phyloP scores from a whole-genome alignment of 139 green algal genomes.

The Tetradesmus obliquus region DNA sequence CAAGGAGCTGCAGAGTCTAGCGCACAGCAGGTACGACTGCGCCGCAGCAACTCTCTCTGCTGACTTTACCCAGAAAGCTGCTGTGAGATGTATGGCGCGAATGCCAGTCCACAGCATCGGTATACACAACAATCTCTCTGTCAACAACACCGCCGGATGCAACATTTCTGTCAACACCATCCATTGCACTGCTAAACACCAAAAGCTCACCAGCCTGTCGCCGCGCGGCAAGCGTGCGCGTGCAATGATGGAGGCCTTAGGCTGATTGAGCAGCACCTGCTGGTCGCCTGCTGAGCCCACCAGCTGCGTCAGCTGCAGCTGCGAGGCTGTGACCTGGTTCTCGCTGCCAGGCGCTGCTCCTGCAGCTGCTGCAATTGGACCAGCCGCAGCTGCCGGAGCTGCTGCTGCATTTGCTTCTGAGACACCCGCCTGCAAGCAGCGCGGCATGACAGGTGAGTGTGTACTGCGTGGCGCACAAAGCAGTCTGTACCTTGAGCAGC shows the following conservation, averaged over 20 bases:
- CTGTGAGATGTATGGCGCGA: too few species aligned
- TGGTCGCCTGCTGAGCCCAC: slow-evolving; percentile 39
- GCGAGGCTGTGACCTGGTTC: slow-evolving; percentile 27
- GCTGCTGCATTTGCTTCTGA: neutral
- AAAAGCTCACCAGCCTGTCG: slow-evolving; percentile 29
- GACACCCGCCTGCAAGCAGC: neutral
- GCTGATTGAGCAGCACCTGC: slow-evolving; percentile 42
- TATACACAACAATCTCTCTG: too few species aligned
- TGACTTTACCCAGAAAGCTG: too few species aligned
- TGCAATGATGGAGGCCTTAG: slow-evolving; percentile 41
- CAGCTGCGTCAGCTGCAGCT: slow-evolving; percentile 47
- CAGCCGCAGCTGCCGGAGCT: neutral
- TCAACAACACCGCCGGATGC: too few species aligned
- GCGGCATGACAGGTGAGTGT: neutral
- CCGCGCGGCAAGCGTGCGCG: slow-evolving; percentile 19
- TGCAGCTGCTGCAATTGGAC: neutral
- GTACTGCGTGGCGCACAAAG: neutral
- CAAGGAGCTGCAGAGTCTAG: neutral
- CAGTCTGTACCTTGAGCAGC: neutral
- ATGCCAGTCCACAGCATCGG: neutral
- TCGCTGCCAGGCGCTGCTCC: slow-evolving; percentile 7
- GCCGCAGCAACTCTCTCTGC: too few species aligned
- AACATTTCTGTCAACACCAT: too few species aligned
- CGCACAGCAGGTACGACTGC: too few species aligned
- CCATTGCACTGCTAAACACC: neutral